phyloP scores from a whole-genome alignment of 1,284 basidiomycete species.

The Exobasidium cylindrosporum region DNA sequence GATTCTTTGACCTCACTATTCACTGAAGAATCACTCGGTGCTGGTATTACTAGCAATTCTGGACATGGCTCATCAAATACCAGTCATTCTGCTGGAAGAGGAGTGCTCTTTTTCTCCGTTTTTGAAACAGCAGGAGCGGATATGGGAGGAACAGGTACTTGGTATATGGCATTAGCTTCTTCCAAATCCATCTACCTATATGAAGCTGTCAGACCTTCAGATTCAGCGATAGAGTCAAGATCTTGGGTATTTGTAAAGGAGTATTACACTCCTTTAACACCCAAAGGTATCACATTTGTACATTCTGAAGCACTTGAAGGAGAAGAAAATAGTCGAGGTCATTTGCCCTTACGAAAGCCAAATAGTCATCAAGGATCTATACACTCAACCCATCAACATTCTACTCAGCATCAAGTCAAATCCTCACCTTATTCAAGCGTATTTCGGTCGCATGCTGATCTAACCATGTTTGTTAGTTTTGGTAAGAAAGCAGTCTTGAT shows the following conservation, averaged over 20 bases:
- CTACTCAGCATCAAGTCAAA: neutral
- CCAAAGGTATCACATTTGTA: conserved; percentile 29
- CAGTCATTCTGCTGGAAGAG: conserved; percentile 20
- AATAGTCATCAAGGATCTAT: neutral
- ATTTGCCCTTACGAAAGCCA: conserved; percentile 6
- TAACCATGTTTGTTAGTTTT: conserved; percentile 39
- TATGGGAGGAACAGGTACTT: conserved; percentile 35
- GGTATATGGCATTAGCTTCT: conserved; percentile 39
- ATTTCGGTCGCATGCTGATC: conserved; percentile 26
- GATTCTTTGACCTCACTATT: conserved; percentile 29
- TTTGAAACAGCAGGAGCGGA: conserved; percentile 30
- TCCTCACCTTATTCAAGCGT: conserved; percentile 18
- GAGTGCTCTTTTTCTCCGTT: conserved; percentile 37
- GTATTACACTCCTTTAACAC: conserved; percentile 32
- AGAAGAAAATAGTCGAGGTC: neutral
- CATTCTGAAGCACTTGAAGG: neutral
- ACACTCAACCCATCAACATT: conserved; percentile 10
- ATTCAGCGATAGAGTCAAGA: conserved; percentile 17
- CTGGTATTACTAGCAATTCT: conserved; percentile 18
- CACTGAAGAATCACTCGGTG: conserved; percentile 21
- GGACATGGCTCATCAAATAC: conserved; percentile 11
- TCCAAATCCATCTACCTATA: conserved; percentile 36
- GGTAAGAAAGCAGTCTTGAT: conserved; percentile 35
- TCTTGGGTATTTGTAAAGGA: conserved; percentile 40
- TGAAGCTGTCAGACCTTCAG: conserved; percentile 28